Base-by-base conservation (phyloP, 495 filamentous ascomycete species). In the Podospora pseudopauciseta region DNA sequence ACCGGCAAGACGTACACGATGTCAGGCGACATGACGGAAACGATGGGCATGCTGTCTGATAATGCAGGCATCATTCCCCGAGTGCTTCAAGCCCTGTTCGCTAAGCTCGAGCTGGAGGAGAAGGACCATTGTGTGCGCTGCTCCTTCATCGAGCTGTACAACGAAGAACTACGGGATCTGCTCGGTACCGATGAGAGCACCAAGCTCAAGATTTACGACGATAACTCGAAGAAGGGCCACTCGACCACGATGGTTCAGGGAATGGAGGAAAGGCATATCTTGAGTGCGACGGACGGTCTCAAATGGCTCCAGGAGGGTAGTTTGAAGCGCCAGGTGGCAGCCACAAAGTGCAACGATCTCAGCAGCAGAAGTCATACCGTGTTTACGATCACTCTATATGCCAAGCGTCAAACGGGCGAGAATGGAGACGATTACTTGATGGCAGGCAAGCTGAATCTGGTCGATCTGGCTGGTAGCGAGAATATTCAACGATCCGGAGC, bases 1-100 rank as follows among this genome's bases (percentile, higher is more conserved):
- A 99, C 95, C 0, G 95, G 95, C 65, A 99, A 99, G 79, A 99
- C 95, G 34, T 99, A 99, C 77, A 99, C 95, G 3, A 99, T 99
- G 95, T 96, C 96, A 3, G 95, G 95, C 44, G 94, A 99, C 74
- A 97, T 99, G 90, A 90, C 85, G 11, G 90, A 95, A 69, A 92
- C 89, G 1, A 81, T 93, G 59, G 92, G 92, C 3, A 86, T 96
- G 60, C 83, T 97, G 19, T 92, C 94, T 3, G 95, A 97, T 66
- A 89, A 89, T 30, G 95, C 95, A 16, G 95, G 95, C 62, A 97
- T 99, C 67, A 94, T 98, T 67, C 95, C 95, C 2, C 88, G 95
- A 26, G 92, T 90, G 0, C 81, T 99, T 9, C 90, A 97, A 68
- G 88, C 91, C 0, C 81, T 99, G 0, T 99, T 98, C 75, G 82